A percentile compares a stretch with the other conserved stretches of the same genome.
phyloP scores from a whole-genome alignment of 1,284 basidiomycete genomes.

The Ustilago shanxiensis region DNA sequence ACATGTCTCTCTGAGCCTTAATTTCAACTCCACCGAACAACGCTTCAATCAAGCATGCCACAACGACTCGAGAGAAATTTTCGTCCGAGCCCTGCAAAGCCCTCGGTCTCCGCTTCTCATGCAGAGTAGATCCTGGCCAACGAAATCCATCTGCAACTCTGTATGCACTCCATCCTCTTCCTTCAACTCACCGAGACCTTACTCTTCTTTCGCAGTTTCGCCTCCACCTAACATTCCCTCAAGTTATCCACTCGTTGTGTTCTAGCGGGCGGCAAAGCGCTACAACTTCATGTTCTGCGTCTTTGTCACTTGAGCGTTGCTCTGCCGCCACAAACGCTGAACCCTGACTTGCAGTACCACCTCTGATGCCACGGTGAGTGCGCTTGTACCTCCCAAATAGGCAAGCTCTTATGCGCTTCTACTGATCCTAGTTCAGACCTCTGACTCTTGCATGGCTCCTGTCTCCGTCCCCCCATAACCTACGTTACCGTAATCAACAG shows the following conservation, averaged over 20 bases:
- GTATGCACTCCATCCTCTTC: constrained; percentile 6
- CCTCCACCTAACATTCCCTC: too few species aligned
- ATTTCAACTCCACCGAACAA: constrained; percentile 10
- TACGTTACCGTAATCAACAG: constrained; percentile 2
- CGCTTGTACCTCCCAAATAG: constrained; percentile 29
- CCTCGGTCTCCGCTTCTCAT: constrained; percentile 5
- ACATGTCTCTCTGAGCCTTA: constrained; percentile 47
- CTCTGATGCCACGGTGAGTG: not conserved
- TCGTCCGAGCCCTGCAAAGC: constrained; percentile 2
- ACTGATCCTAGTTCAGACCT: not conserved
- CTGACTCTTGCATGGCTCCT: not conserved
- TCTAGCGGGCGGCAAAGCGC: not conserved
- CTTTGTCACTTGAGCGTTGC: too few species aligned
- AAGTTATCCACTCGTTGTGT: not conserved
- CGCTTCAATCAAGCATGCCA: too few species aligned
- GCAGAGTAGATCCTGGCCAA: constrained; percentile 28
- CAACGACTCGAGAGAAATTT: not conserved
- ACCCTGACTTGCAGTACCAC: constrained; percentile 6
- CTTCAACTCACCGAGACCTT: not conserved
- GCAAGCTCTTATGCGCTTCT: constrained; percentile 12
- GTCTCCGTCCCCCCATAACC: not conserved
- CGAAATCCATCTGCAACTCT: constrained; percentile 3
- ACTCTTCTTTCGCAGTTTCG: not conserved
- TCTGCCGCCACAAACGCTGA: not conserved
- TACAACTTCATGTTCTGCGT: not conserved